A percentile compares a stretch with the other conserved stretches of the same genome.
phyloP scores from a whole-genome alignment of 495 filamentous ascomycete genomes.

The Podospora sp. region DNA sequence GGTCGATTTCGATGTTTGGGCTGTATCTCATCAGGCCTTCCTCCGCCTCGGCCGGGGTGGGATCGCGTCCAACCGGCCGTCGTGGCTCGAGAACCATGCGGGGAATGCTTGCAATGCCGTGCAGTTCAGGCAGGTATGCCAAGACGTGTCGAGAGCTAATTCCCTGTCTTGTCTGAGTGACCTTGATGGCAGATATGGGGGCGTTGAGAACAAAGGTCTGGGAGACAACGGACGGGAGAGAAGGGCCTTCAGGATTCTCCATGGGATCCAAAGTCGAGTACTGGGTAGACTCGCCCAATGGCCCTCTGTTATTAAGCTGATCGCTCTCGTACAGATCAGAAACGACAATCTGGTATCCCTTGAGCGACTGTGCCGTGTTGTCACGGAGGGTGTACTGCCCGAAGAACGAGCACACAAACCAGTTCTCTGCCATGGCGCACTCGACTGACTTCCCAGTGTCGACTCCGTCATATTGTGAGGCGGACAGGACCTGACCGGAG shows the following conservation, averaged over 20 bases:
- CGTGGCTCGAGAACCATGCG: slow-evolving; percentile 78
- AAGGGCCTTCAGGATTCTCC: slow-evolving; percentile 42
- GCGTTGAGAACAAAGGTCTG: slow-evolving; percentile 79
- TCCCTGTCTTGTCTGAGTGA: slow-evolving; percentile 89
- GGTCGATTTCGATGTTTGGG: slow-evolving; percentile 81
- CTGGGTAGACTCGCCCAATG: slow-evolving; percentile 66
- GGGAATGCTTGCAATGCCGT: slow-evolving; percentile 78
- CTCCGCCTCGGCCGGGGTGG: slow-evolving; percentile 73
- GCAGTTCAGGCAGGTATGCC: slow-evolving; percentile 68
- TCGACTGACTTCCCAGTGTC: slow-evolving; percentile 75
- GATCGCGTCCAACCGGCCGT: slow-evolving; percentile 83
- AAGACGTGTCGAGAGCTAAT: slow-evolving; percentile 86
- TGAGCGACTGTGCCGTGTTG: slow-evolving; percentile 57
- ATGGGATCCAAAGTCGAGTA: slow-evolving; percentile 70
- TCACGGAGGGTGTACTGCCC: slow-evolving; percentile 57
- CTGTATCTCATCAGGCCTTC: slow-evolving; percentile 80
- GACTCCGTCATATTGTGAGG: slow-evolving; percentile 68
- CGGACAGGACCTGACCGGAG: slow-evolving; percentile 76
- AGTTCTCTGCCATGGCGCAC: slow-evolving; percentile 86
- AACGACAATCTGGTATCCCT: slow-evolving; percentile 85
- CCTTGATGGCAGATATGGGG: slow-evolving; percentile 74
- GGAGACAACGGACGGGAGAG: slow-evolving; percentile 69
- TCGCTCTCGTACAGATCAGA: slow-evolving; percentile 89
- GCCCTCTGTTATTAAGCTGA: slow-evolving; percentile 80
- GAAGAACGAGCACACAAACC: slow-evolving; percentile 90